These are phyloP conservation scores for Neurospora sp. DNA, from an alignment of 495 filamentous ascomycete genomes.

Conservation along the genomic window DNA sequence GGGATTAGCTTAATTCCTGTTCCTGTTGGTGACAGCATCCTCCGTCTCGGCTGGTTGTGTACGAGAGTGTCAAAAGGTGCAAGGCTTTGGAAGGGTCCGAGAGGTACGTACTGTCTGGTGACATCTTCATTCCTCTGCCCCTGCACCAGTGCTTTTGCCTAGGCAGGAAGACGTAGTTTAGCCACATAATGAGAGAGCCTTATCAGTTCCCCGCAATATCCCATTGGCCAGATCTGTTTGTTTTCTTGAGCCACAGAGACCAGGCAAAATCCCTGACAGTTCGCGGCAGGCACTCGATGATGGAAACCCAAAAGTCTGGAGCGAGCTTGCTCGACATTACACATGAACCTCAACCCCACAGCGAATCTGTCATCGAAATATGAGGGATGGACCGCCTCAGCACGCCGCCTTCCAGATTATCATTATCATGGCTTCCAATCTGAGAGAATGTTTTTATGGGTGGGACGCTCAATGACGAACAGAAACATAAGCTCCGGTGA, in stretches of 20 bases:
- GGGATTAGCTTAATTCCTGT: neutral
- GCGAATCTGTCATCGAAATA: neutral
- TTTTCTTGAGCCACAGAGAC: neutral
- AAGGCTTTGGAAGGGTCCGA: neutral
- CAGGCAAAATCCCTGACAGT: neutral
- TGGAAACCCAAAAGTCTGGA: neutral
- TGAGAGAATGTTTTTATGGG: neutral
- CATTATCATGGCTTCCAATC: neutral
- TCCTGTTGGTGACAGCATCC: neutral
- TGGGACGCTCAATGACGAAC: neutral
- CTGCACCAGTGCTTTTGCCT: neutral
- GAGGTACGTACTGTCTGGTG: neutral
- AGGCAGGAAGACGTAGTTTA: neutral
- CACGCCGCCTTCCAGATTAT: neutral
- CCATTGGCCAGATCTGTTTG: neutral
- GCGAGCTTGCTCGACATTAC: neutral
- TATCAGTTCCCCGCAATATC: neutral
- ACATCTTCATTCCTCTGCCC: neutral
- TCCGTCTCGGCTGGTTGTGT: neutral
- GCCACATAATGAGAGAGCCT: neutral
- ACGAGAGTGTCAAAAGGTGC: neutral
- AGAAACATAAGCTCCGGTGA: neutral
- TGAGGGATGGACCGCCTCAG: neutral
- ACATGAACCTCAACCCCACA: neutral
- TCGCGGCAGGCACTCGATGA: neutral